These are phyloP conservation scores for Pseudozyma sp. DNA, from an alignment of 1,284 basidiomycete genomes.

Conservation along the genomic window DNA sequence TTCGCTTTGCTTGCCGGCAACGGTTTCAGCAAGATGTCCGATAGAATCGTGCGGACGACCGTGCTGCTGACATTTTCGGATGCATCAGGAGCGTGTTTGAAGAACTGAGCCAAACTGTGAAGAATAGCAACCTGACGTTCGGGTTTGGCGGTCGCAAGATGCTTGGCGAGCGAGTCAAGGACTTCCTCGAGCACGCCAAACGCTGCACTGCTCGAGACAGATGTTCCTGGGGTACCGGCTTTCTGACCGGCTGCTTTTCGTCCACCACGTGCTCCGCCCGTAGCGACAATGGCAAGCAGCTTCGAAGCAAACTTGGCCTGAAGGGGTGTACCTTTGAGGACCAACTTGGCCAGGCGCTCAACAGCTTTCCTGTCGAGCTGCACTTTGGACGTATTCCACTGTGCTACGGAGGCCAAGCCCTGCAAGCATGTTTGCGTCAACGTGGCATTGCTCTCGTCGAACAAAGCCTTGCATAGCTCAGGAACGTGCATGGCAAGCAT, in stretches of 20 bases:
- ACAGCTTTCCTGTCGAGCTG: conserved; percentile 70
- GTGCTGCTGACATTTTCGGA: conserved; percentile 84
- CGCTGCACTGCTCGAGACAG: conserved; percentile 35
- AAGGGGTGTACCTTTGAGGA: conserved; percentile 75
- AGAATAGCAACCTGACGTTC: conserved; percentile 78
- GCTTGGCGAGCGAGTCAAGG: conserved; percentile 74
- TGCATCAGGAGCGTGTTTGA: conserved; percentile 77
- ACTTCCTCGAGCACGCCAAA: conserved; percentile 51
- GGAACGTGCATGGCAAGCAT: conserved; percentile 80
- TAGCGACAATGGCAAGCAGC: conserved; percentile 73
- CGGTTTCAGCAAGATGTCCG: conserved; percentile 54
- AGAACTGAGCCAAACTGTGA: conserved; percentile 80
- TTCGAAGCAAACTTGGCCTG: conserved; percentile 90
- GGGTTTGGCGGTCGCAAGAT: conserved; percentile 73
- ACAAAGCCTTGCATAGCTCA: conserved; percentile 77
- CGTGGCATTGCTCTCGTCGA: conserved; percentile 75
- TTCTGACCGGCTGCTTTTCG: conserved; percentile 28
- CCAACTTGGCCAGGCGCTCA: conserved; percentile 77
- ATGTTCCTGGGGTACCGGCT: conserved; percentile 23
- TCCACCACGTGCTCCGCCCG: conserved; percentile 32
- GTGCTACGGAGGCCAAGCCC: conserved; percentile 34
- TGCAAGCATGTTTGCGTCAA: conserved; percentile 74
- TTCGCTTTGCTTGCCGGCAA: conserved; percentile 28
- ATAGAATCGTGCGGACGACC: conserved; percentile 79
- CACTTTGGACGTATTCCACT: conserved; percentile 38